Conservation (phyloP, 2,329 filamentous ascomycete species). For the Cercospora sesami region DNA sequence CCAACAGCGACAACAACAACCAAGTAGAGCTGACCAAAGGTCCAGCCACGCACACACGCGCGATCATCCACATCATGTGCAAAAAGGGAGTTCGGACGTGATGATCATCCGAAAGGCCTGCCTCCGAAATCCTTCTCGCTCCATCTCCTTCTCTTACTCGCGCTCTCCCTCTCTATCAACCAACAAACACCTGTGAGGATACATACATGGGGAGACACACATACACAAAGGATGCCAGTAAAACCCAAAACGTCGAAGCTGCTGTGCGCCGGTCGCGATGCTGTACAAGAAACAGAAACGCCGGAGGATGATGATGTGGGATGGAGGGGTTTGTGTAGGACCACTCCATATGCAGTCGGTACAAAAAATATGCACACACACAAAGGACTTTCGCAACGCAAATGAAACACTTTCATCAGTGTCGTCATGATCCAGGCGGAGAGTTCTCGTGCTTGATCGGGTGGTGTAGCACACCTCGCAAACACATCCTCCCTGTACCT, state of each 20-base stretch:
- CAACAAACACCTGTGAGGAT: not conserved
- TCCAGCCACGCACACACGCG: not conserved
- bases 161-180: not conserved
- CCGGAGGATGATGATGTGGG: not conserved
- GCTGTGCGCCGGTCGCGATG: conserved; percentile 1
- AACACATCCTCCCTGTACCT: conserved; percentile 49
- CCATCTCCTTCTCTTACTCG: not conserved
- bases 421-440: conserved; percentile 24
- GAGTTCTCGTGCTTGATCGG: conserved; percentile 52
- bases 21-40: not conserved
- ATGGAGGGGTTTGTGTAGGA: not conserved
- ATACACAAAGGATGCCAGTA: conserved; percentile 6
- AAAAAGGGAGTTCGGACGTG: not conserved
- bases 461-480: conserved; percentile 49
- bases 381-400: not conserved
- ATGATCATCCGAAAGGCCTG: conserved; percentile 11
- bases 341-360: conserved; percentile 12
- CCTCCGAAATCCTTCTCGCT: not conserved
- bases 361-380: conserved; percentile 8
- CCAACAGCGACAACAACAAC: not conserved
- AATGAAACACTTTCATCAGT: not conserved
- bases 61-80: not conserved
- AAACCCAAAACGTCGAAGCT: not conserved
- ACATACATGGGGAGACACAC: not conserved
- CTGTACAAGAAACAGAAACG: conserved; percentile 9